Percentiles rank a stretch among this genome's conserved stretches.
phyloP scores from a whole-genome alignment of 2,329 filamentous ascomycete species.

The Daldinia sp. region DNA sequence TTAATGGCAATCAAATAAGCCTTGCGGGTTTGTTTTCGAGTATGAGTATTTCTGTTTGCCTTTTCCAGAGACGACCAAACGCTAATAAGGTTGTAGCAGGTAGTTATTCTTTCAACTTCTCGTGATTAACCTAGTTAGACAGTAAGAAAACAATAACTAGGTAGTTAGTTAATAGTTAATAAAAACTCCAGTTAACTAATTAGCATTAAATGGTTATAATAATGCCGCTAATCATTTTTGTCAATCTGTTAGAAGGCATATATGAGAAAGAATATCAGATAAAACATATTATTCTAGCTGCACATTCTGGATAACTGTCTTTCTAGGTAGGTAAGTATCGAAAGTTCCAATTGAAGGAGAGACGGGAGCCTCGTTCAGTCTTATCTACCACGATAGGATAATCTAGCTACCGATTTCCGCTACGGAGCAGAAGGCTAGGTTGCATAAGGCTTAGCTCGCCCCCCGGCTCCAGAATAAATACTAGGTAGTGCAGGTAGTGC shows the following conservation, averaged over 20 bases:
- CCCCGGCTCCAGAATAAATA: constrained; percentile 10
- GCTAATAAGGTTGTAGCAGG: no score
- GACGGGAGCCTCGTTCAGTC: neutral
- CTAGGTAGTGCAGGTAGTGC: neutral
- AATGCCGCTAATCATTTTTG: neutral
- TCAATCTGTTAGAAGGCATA: neutral
- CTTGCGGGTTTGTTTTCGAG: neutral
- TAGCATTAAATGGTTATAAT: neutral
- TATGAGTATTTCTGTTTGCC: neutral
- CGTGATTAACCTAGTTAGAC: no score
- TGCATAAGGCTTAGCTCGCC: constrained; percentile 25
- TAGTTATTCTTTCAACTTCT: no score
- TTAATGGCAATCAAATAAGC: neutral
- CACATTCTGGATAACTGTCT: neutral
- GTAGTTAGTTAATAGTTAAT: no score
- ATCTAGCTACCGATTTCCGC: constrained; percentile 27
- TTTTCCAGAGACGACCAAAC: neutral
- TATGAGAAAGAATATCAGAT: no score
- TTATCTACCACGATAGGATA: constrained; percentile 32
- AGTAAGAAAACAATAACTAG: no score
- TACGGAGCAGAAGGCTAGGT: neutral
- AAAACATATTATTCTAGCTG: no score
- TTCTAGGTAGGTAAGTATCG: no score
- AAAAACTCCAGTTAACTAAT: no score
- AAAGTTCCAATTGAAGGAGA: no score